Percentiles rank a stretch among this genome's conserved stretches.
These are phyloP conservation scores for Phoma sp. DNA, from an alignment of 2,329 filamentous ascomycete species.

Conservation along the genomic window DNA sequence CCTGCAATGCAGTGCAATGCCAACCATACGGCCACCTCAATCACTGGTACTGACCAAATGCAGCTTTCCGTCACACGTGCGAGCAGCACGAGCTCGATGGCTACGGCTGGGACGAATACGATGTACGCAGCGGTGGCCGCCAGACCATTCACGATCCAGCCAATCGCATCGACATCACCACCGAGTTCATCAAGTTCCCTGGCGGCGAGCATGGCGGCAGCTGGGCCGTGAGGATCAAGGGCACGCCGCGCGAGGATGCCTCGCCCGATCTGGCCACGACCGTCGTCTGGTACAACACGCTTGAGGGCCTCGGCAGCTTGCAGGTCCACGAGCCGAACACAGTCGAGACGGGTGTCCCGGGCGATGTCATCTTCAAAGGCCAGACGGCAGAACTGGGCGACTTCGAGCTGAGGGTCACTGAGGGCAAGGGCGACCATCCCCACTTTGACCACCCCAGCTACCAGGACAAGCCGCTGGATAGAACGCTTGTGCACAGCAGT, in stretches of 20 bases:
- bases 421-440: constrained; percentile 69
- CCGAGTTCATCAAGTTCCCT: constrained; percentile 90
- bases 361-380: constrained; percentile 72
- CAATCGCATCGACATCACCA: constrained; percentile 89
- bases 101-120: constrained; percentile 98
- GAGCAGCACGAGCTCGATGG: constrained; percentile 95
- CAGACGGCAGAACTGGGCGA: constrained; percentile 74
- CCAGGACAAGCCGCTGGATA: constrained; percentile 72
- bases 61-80: constrained; percentile 90
- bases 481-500: constrained; percentile 77
- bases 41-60: constrained; percentile 16
- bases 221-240: constrained; percentile 90
- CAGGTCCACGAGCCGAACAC: constrained; percentile 61
- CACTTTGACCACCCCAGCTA: constrained; percentile 66
- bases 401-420: constrained; percentile 79
- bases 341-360: constrained; percentile 58
- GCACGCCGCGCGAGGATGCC: constrained; percentile 73
- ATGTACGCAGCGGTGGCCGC: constrained; percentile 82
- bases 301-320: constrained; percentile 77
- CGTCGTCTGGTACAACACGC: constrained; percentile 78
- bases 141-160: constrained; percentile 90
- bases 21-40: no score
- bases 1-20: not conserved
- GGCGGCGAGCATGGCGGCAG: constrained; percentile 85
- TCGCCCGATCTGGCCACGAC: constrained; percentile 73